Percentiles rank a stretch among this genome's conserved stretches.
phyloP scores from a whole-genome alignment of 805 yeast species.

The Candida chilensis region DNA sequence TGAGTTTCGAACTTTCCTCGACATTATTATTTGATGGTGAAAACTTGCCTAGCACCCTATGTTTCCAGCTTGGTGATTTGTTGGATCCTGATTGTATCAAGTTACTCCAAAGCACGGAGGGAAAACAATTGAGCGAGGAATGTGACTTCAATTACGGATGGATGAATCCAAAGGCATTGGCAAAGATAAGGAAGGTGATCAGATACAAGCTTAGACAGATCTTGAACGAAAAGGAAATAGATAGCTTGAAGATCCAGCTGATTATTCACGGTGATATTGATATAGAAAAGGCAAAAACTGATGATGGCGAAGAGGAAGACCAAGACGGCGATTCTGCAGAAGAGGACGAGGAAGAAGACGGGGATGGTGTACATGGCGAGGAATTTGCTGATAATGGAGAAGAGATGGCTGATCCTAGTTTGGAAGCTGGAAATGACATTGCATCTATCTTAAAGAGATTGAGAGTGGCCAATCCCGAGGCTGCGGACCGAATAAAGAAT shows the following conservation, averaged over 20 bases:
- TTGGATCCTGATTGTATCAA: constrained; percentile 50
- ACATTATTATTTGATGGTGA: constrained; percentile 62
- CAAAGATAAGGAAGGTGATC: constrained; percentile 58
- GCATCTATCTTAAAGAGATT: constrained; percentile 21
- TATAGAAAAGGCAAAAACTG: constrained; percentile 12
- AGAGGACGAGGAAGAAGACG: constrained; percentile 13
- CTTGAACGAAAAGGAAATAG: constrained; percentile 39
- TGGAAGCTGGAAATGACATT: constrained; percentile 1
- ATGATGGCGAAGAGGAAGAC: constrained; percentile 3
- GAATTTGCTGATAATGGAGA: constrained; percentile 13
- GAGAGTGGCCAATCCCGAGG: constrained; percentile 21
- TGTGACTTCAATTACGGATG: constrained; percentile 72
- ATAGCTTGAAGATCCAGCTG: constrained; percentile 27
- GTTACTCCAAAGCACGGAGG: constrained; percentile 22
- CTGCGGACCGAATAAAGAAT: constrained; percentile 16
- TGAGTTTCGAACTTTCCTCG: constrained; percentile 14
- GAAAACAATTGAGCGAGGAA: constrained; percentile 23
- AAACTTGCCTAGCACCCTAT: constrained; percentile 56
- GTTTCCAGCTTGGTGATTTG: constrained; percentile 75
- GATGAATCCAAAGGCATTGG: constrained; percentile 55
- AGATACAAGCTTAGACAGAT: constrained; percentile 63
- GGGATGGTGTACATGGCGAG: constrained; percentile 12
- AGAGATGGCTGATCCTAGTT: constrained; percentile 4
- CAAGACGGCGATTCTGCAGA: constrained; percentile 9
- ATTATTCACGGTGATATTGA: constrained; percentile 27